Base-by-base conservation (phyloP, 1,284 basidiomycete genomes). In the Cryptococcus sp. region DNA sequence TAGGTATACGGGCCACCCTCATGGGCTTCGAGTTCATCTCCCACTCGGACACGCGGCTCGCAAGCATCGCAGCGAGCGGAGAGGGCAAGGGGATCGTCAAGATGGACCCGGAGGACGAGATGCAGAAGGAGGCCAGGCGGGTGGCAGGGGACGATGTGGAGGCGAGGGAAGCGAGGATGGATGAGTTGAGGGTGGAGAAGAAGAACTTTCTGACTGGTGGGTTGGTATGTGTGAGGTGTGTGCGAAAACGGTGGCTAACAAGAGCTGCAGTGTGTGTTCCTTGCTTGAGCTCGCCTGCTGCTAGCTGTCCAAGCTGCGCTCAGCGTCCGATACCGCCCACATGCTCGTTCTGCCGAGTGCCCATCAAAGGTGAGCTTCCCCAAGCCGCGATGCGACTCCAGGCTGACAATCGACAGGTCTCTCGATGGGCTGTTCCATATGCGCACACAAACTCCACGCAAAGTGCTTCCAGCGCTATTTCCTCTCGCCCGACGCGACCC, bases 321-420 rank as follows among this genome's bases (percentile, higher is more conserved):
- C 72, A 71, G 8, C 72, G 78, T 35, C 78, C 79, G 50, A 73
- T 71, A 12, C 78, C 79, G 65, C 80, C 85, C 0, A 73, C 77
- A 1, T 91, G 89, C 68, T 82, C 86, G 0, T 81, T 89, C 36
- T 91, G 89, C 72, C 82, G 88, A 42, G 79, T 90, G 18, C 87
- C 88, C 4, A 84, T 89, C 56, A 87, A 84, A 82, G 88, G 89
- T 85, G 63, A 45, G 81, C 74, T 2, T 33, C 20, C 28, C 12
- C 23, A 18, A 16, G 28, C 28, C 16, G 21, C 33, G 18, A 20
- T 2, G 18, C 18, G 12, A 24, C 44, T 36, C 48, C 16, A n/a
- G 24, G 37, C 52, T 20, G 55, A 62, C 24, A 55, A 39, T 12
- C 8, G 39, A 9, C 59, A 88, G 87, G 87, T 36, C 80, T 89